Evolutionary conservation across 495 filamentous ascomycete species (phyloP), one percentile per base, ranked within the genome.

Genomic region (Penicillium ochrochloron): DNA sequence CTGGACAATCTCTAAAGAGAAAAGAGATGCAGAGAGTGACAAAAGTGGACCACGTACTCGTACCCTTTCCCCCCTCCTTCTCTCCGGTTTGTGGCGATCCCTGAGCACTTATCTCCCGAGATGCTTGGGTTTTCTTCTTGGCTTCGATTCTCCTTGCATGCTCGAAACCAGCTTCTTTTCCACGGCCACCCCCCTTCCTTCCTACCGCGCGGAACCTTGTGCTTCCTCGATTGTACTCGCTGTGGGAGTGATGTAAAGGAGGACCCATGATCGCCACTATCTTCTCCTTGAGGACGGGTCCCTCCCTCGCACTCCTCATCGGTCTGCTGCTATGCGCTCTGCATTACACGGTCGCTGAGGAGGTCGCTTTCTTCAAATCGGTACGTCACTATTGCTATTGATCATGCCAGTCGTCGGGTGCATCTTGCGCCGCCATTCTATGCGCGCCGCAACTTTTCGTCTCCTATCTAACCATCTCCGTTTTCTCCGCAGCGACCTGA

Each of bases 401-500:
- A 56, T 62, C 55, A 55, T 58, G 57, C 55, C 60, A 55, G 42
- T 57, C 57, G 23, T 14, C 25, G 3, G 23, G 25, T 17, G n/a
- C 35, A 15, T 37, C 56, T 44, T n/a, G 31, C 17, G 51, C 51
- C 2, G 1, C 6, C 14, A 9, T 29, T 8, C 8, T 56, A 39
- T 39, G 29, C 33, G n/a, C 34, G 53, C 21, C 33, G 53, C 12
- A 15, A 8, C 29, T 37, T 19, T 23, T 34, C 17, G 21, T 3
- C 27, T 21, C 27, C 63, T 64, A 66, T 65, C 60, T 44, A 59
- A 35, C 12, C 19, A 53, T 23, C 31, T 31, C 23, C 9, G 17
- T 35, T 35, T n/a, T 37, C 27, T 56, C 55, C 9, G 9, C 65
- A 80, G 79, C 66, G 79, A 65, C 79, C 79, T 33, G 79, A 82